These are phyloP conservation scores for Durusdinium trenchii DNA, from an alignment of 73 alveolate genomes.

Conservation along the genomic window DNA sequence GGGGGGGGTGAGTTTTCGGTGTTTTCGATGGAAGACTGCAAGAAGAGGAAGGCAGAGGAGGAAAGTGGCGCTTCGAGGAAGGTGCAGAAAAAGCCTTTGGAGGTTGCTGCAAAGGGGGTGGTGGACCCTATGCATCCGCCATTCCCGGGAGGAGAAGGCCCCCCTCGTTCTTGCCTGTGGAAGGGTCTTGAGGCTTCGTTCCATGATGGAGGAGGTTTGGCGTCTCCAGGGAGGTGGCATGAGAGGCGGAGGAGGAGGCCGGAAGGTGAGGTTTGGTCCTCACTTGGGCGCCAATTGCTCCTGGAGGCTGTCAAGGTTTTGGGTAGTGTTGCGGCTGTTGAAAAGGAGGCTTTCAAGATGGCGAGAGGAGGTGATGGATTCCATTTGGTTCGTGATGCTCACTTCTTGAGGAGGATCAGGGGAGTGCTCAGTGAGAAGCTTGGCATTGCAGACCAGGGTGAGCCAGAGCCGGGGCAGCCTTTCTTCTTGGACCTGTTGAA, in stretches of 20 bases:
- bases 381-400: background rate
- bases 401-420: background rate
- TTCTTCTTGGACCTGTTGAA: background rate
- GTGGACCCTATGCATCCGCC: background rate
- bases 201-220: constrained; percentile 19
- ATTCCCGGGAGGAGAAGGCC: background rate
- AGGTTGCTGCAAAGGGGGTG: background rate
- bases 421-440: background rate
- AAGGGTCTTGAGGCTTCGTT: background rate
- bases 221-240: background rate
- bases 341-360: background rate
- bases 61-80: too few species aligned
- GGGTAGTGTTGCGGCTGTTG: background rate
- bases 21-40: too few species aligned
- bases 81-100: background rate
- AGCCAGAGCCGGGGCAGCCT: too few species aligned
- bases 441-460: too few species aligned
- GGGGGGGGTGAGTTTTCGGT: too few species aligned
- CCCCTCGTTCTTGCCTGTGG: background rate
- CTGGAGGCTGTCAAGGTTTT: background rate
- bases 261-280: background rate
- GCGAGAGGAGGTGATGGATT: background rate
- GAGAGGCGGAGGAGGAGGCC: background rate
- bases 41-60: too few species aligned
- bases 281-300: background rate